Evolutionary conservation across 257 asterid genomes (phyloP).

Genomic region (Solanum virginianum): DNA sequence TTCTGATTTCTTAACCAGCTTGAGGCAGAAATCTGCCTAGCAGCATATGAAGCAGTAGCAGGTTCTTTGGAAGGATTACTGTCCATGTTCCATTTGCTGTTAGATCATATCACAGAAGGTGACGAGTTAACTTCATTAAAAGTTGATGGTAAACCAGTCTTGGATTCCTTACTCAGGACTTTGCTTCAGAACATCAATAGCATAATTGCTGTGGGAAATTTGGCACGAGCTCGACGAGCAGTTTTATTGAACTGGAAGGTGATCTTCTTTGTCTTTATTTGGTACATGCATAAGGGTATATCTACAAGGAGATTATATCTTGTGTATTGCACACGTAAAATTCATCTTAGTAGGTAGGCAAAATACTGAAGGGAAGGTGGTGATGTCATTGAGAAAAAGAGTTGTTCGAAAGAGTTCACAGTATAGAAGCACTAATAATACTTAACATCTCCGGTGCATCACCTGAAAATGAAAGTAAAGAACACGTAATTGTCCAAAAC

Average conservation of each 20-base stretch:
- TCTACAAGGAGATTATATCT: background rate
- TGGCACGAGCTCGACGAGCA: slow-evolving; percentile 70
- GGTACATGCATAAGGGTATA: background rate
- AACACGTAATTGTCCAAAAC: background rate
- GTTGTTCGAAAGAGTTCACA: background rate
- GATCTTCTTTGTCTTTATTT: slow-evolving; percentile 8
- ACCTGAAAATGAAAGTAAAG: background rate
- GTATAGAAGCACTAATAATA: background rate
- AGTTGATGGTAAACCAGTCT: slow-evolving; percentile 23
- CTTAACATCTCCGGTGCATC: background rate
- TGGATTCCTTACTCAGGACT: slow-evolving; percentile 47
- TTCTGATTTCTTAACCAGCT: slow-evolving; percentile 24
- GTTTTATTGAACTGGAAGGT: slow-evolving; percentile 83
- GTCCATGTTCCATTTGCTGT: slow-evolving; percentile 32
- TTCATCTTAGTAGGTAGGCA: background rate
- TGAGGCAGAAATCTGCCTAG: slow-evolving; percentile 67
- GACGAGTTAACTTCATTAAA: slow-evolving; percentile 16
- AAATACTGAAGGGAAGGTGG: background rate
- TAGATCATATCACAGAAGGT: slow-evolving; percentile 26
- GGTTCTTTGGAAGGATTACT: slow-evolving; percentile 44
- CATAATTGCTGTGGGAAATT: slow-evolving; percentile 47
- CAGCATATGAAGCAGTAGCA: slow-evolving; percentile 73
- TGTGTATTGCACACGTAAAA: background rate
- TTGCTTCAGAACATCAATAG: slow-evolving; percentile 47
- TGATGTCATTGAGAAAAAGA: background rate